Base-by-base conservation (phyloP, 2,329 filamentous ascomycete species). In the Talaromyces piceae region DNA sequence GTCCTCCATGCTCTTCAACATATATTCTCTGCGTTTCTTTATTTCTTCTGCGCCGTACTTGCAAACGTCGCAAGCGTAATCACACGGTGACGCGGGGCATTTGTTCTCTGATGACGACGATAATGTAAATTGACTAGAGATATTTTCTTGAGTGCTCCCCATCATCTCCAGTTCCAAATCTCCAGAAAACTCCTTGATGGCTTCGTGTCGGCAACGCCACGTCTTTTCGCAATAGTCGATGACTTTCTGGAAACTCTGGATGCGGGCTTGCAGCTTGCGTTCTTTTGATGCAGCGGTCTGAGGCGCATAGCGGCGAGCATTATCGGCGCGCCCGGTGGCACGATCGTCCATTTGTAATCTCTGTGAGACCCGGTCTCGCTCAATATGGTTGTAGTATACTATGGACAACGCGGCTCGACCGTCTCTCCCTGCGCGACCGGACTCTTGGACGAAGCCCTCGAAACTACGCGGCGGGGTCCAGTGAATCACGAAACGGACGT, bases 371-470 rank as follows among this genome's bases (percentile, higher is more conserved):
- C 89, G 80, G 62, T 95, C 87, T 23, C 88, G 77, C 63, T 96
- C 91, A 67, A 94, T 88, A 11, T 87, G 82, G 54, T 84, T 90
- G 70, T 96, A 97, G 69, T 96, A 95, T 50, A 97, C 73, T 49
- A 95, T 88, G 63, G 90, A 96, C 54, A 86, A 81, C 27, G 86
- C 85, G 0, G 90, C 90, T 56, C 91, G 91, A 22, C 89, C 88
- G 60, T 97, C 91, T 37, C 91, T 81, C 0, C 91, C 91, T 5
- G 91, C 91, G 33, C 91, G 86, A 0, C 91, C 91, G 2, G 89
- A 91, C 76, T 97, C 91, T 70, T 97, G 91, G 62, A 96, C 95
- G 65, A 93, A 96, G 1, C 91, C 89, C 67, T 97, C 91, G 65
- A 97, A 95, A 3, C 87, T 93, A 64, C 95, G 94, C 8, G 91